phyloP scores from a whole-genome alignment of 331 rosid species.

The Cydonia oblonga region DNA sequence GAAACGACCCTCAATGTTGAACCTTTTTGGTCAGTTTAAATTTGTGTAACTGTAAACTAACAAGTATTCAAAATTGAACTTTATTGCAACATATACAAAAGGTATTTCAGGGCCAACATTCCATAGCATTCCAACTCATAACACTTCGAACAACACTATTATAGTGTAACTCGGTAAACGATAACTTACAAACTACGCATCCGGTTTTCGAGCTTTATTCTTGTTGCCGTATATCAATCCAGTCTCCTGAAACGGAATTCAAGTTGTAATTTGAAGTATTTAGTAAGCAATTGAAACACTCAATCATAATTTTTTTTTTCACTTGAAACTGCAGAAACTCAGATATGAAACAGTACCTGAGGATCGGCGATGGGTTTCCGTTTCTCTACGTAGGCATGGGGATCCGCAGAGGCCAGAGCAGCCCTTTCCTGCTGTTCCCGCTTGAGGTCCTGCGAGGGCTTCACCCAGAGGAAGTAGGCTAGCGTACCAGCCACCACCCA shows the following conservation, averaged over 20 bases:
- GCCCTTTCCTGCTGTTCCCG: conserved; percentile 71
- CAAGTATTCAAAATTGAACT: no score
- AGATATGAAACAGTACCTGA: conserved; percentile 30
- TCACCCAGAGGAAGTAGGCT: conserved; percentile 90
- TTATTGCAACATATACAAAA: no score
- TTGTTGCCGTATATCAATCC: conserved; percentile 78
- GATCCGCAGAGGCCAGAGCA: conserved; percentile 61
- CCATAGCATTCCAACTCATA: not conserved
- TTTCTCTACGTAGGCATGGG: conserved; percentile 56
- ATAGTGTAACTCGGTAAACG: not conserved
- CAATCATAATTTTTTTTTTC: not conserved
- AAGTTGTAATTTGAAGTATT: not conserved
- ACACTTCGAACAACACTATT: not conserved
- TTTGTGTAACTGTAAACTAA: no score
- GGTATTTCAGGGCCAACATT: no score
- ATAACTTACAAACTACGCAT: conserved; percentile 21
- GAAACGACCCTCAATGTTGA: no score
- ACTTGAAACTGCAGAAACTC: not conserved
- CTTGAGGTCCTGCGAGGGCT: conserved; percentile 78
- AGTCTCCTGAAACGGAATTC: conserved; percentile 29
- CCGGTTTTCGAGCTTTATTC: conserved; percentile 21
- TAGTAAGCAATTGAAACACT: not conserved
- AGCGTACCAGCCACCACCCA: conserved; percentile 92
- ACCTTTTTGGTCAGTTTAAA: no score
- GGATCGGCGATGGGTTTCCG: conserved; percentile 86